These are phyloP conservation scores for Colletotrichum sojae DNA, from an alignment of 2,329 filamentous ascomycete species.

Conservation along the genomic window DNA sequence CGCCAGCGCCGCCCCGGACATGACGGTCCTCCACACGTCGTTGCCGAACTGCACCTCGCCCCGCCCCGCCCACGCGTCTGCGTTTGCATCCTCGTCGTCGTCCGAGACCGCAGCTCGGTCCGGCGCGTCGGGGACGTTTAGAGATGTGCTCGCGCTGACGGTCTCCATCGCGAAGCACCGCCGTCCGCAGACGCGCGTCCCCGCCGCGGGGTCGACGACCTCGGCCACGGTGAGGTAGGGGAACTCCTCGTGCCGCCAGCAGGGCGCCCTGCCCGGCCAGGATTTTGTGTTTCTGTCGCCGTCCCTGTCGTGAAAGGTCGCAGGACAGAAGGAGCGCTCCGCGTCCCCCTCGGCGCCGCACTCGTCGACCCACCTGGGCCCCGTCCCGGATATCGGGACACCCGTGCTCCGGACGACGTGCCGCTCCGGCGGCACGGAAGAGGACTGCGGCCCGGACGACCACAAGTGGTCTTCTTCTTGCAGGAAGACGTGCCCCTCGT, in stretches of 20 bases:
- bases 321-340: conserved; percentile 56
- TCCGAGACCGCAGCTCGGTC: background rate
- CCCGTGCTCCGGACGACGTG: conserved; percentile 65
- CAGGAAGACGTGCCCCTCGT: conserved; percentile 65
- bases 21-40: conserved; percentile 62
- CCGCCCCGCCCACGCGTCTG: conserved; percentile 4
- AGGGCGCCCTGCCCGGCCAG: conserved; percentile 56
- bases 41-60: conserved; percentile 59
- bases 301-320: conserved; percentile 6
- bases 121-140: background rate
- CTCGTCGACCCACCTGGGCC: conserved; percentile 64
- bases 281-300: background rate
- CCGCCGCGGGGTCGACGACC: conserved; percentile 59
- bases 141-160: conserved; percentile 55
- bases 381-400: conserved; percentile 65
- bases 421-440: conserved; percentile 55
- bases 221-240: conserved; percentile 65
- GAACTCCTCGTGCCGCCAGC: conserved; percentile 69
- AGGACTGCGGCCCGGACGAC: conserved; percentile 61
- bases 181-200: conserved; percentile 60
- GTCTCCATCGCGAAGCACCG: conserved; percentile 64
- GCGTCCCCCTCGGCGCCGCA: conserved; percentile 60
- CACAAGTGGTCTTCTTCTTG: conserved; percentile 69
- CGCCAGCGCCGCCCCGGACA: conserved; percentile 66
- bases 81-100: background rate